Conservation (phyloP, 768 basidiomycete species). For the Russula foetens region DNA sequence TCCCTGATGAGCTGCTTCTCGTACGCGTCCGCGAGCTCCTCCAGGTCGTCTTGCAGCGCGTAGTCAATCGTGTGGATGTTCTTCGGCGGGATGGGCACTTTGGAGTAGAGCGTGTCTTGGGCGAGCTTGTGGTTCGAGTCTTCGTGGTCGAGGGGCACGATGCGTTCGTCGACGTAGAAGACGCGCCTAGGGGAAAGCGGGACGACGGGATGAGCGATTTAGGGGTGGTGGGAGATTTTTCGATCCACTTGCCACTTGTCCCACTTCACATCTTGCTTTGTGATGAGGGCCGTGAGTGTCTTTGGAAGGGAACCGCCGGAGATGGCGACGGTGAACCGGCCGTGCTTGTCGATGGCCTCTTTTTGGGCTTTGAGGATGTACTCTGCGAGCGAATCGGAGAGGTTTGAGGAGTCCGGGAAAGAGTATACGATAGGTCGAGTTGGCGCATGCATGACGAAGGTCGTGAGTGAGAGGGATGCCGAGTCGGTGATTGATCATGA, state of each 20-base stretch:
- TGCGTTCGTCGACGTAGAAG: constrained; percentile 95
- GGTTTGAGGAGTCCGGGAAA: constrained; percentile 47
- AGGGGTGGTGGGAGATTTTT: neutral
- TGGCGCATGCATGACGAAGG: neutral
- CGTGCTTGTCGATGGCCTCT: constrained; percentile 83
- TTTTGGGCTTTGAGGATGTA: constrained; percentile 86
- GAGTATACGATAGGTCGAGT: constrained; percentile 51
- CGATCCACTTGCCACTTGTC: constrained; percentile 79
- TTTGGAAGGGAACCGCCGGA: constrained; percentile 90
- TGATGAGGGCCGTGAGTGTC: constrained; percentile 65
- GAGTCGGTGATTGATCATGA: too few relatives aligned
- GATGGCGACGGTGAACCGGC: constrained; percentile 85
- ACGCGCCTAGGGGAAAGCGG: constrained; percentile 62
- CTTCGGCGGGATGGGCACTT: constrained; percentile 65
- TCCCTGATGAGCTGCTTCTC: constrained; percentile 79
- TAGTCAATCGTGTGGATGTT: constrained; percentile 84
- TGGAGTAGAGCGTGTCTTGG: constrained; percentile 63
- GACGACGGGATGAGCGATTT: neutral
- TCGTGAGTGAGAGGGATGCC: too few relatives aligned
- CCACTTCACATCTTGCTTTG: constrained; percentile 68
- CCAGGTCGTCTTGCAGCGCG: constrained; percentile 56
- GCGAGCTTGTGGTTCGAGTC: constrained; percentile 90
- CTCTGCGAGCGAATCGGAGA: constrained; percentile 61
- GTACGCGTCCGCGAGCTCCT: constrained; percentile 75
- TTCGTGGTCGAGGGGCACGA: constrained; percentile 84